A percentile compares a stretch with the other conserved stretches of the same genome.
Conservation (phyloP, 176 grass and related monocot genomes). For the Urochloa ruziziensis region DNA sequence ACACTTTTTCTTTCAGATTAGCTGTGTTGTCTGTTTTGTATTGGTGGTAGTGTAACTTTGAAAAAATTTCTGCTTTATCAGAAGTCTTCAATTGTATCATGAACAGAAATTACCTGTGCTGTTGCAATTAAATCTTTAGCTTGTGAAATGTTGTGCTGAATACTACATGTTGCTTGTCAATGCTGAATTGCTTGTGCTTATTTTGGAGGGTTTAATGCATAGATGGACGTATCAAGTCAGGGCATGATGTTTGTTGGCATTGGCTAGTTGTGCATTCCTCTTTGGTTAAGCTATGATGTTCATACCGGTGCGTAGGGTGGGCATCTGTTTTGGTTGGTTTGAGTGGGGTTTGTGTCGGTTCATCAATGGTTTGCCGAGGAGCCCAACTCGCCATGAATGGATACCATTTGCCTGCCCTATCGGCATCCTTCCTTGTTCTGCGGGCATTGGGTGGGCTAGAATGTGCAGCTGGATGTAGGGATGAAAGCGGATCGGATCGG, state of each 20-base stretch:
- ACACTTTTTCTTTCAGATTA: constrained; percentile 9
- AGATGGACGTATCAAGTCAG: background rate
- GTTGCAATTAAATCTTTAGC: background rate
- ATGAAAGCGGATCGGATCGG: no score
- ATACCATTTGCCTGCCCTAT: background rate
- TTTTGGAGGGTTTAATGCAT: background rate
- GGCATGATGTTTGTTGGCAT: background rate
- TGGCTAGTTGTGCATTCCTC: background rate
- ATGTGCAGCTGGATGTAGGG: background rate
- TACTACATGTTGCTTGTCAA: background rate
- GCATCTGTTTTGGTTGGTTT: background rate
- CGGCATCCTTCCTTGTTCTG: background rate
- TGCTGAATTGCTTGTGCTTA: no score
- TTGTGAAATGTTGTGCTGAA: background rate
- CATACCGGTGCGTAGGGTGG: background rate
- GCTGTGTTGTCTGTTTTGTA: constrained; percentile 30
- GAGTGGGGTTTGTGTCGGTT: background rate
- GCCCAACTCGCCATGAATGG: background rate
- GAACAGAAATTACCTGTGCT: background rate
- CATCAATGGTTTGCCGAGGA: background rate
- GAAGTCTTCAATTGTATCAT: constrained; percentile 5
- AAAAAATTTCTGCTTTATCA: background rate
- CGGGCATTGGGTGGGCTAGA: background rate
- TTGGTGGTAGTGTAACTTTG: constrained; percentile 3
- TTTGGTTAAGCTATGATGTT: background rate